Evolutionary conservation across 352 stramenopile species (phyloP), one percentile per base, ranked within the genome.

Genomic region (Globisporangium radiosum): DNA sequence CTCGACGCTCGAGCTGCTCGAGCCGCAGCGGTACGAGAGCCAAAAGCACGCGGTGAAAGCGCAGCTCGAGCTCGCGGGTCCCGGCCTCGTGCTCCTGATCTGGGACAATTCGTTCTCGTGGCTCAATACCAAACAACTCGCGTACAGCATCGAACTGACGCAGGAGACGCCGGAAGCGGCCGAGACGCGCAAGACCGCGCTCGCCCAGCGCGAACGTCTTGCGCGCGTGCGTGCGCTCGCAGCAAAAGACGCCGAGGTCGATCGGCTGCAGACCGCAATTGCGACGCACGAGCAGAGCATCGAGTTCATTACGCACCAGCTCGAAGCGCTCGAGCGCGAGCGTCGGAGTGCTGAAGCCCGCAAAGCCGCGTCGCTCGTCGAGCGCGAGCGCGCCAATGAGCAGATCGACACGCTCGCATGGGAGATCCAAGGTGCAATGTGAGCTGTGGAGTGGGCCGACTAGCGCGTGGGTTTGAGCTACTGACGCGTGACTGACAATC

Each of bases 71-170:
- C 68, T 92, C 45, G 59, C 58, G 1, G 83, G 83, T 0, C 83
- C 80, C 0, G 83, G 78, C 0, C 76, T 88, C 64, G 63, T 87
- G 59, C 56, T 89, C 63, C 57, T 92, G 19, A 47, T 88, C 33
- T 92, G 80, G 80, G 81, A 92, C 71, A 92, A 92, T 48, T 87
- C 76, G 52, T 92, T 85, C 57, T 91, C 81, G 63, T 92, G 83
- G 83, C 65, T 92, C 54, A 90, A 90, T 57, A 60, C 70, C 25
- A 92, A 92, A 62, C 78, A 90, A 48, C 70, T 92, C 48, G 75
- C 81, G 48, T 92, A 92, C 65, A 66, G 64, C 36, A 71, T 92
- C 61, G 77, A 88, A 54, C 71, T 92, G 3, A 71, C 74, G 42
- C 80, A 92, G 56, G 78, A 85, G 42, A 78, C 73, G 43, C 56